Evolutionary conservation across 2,329 filamentous ascomycete genomes (phyloP).

Genomic region (Acrocalymma vagum): DNA sequence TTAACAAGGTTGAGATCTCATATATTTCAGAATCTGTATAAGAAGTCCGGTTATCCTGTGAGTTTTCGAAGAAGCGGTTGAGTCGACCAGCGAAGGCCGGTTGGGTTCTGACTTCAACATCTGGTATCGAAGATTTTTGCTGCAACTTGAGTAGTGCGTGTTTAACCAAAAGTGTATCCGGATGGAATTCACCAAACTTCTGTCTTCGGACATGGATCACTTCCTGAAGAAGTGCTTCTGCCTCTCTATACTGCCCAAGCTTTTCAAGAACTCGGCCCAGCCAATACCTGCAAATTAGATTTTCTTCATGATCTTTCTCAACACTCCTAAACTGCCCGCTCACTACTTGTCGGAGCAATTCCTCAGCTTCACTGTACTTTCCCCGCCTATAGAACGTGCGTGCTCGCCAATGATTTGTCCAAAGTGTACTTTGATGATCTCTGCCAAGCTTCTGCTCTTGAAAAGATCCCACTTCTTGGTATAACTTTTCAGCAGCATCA

Average conservation of each 20-base stretch:
- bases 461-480: not conserved
- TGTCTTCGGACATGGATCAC: too few species aligned
- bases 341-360: slow-evolving; percentile 1
- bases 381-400: slow-evolving; percentile 3
- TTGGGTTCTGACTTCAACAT: too few species aligned
- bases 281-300: too few species aligned
- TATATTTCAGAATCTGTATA: slow-evolving; percentile 1
- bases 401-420: slow-evolving; percentile 8
- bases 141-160: too few species aligned
- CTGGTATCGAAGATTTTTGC: too few species aligned
- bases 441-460: slow-evolving; percentile 4
- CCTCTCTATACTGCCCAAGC: too few species aligned
- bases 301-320: too few species aligned
- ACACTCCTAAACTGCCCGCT: too few species aligned
- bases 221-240: too few species aligned
- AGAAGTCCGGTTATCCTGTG: not conserved
- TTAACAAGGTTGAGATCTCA: slow-evolving; percentile 15
- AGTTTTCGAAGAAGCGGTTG: slow-evolving; percentile 1
- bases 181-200: too few species aligned
- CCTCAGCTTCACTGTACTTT: slow-evolving; percentile 4
- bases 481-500: slow-evolving; percentile 6
- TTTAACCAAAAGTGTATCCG: too few species aligned
- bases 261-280: too few species aligned
- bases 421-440: slow-evolving; percentile 5
- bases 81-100: not conserved